A percentile compares a stretch with the other conserved stretches of the same genome.
Evolutionary conservation across 2,329 filamentous ascomycete species (phyloP).

Genomic region (Aspergillus phoenicis): DNA sequence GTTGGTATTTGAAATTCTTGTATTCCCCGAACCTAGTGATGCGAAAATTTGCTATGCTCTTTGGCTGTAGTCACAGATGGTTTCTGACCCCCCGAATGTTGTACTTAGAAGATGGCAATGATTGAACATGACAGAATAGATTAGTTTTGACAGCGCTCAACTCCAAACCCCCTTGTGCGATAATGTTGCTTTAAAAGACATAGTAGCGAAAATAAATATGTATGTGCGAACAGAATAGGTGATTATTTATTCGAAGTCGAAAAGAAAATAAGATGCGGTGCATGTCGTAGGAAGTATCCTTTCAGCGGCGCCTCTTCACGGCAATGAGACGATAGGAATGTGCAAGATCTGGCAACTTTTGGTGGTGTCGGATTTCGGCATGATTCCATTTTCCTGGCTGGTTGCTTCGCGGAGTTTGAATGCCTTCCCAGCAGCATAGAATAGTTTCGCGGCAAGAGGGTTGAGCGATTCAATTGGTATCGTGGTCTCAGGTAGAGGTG

Average conservation of each 20-base stretch:
- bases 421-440: constrained; percentile 14
- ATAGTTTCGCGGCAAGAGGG: constrained; percentile 16
- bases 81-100: constrained; percentile 1
- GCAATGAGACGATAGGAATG: constrained; percentile 5
- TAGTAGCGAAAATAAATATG: constrained; percentile 2
- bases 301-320: neutral
- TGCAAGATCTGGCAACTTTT: constrained; percentile 3
- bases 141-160: constrained; percentile 9
- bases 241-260: constrained; percentile 1
- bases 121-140: neutral
- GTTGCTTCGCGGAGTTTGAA: constrained; percentile 16
- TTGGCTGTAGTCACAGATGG: neutral
- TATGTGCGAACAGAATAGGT: constrained; percentile 8
- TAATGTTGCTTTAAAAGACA: constrained; percentile 4
- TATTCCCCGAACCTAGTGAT: neutral
- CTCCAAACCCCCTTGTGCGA: constrained; percentile 4
- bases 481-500: constrained; percentile 1
- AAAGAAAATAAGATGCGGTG: neutral
- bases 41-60: neutral
- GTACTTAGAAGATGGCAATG: neutral
- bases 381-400: constrained; percentile 3
- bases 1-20: neutral
- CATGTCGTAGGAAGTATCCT: neutral
- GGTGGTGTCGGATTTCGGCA: neutral
- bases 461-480: constrained; percentile 13